Evolutionary conservation across 345 rosid genomes (phyloP), one percentile per base, ranked within the genome.

Genomic region (Syzygium jambos): DNA sequence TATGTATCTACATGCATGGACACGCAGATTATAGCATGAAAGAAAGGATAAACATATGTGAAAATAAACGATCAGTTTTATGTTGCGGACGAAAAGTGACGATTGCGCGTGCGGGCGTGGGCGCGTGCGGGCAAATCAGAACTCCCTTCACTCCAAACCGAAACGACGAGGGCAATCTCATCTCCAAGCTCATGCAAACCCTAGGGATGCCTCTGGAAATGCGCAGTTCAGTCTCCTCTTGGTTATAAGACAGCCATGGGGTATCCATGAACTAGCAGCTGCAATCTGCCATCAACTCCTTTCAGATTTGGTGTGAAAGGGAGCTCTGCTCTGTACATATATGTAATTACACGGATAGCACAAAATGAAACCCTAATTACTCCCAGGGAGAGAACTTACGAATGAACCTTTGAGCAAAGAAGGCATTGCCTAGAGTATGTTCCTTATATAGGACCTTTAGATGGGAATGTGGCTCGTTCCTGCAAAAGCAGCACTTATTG

Each of bases 71-170:
- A 52, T 15, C 15, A 52, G 54, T 4, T 52, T 52, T 52, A 52
- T 52, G 54, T 52, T 14, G 54, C 17, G 19, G 54, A 51, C 52
- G 52, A 51, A 51, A 51, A 51, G 52, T 51, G 16, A 59, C n/a
- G 73, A n/a, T 14, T n/a, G 34, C 7, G 73, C 73, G 38, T n/a
- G 34, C 73, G 29, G n/a, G 73, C 73, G 25, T 19, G 80, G 5
- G 49, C 0, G 80, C 49, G 13, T 41, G 46, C 46, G 46, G 46
- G 46, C 46, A 43, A 73, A 73, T 73, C 80, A 73, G 90, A 92
- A 94, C 94, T 94, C 94, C 94, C 94, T 94, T 94, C 95, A 94
- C 94, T 88, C 94, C 94, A 94, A 91, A 91, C 86, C 94, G 90
- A 85, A 93, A 92, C 59, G 90, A 90, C 86, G 88, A 91, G 86